phyloP scores from a whole-genome alignment of 2,329 filamentous ascomycete genomes.

The Hypoxylon sp. region DNA sequence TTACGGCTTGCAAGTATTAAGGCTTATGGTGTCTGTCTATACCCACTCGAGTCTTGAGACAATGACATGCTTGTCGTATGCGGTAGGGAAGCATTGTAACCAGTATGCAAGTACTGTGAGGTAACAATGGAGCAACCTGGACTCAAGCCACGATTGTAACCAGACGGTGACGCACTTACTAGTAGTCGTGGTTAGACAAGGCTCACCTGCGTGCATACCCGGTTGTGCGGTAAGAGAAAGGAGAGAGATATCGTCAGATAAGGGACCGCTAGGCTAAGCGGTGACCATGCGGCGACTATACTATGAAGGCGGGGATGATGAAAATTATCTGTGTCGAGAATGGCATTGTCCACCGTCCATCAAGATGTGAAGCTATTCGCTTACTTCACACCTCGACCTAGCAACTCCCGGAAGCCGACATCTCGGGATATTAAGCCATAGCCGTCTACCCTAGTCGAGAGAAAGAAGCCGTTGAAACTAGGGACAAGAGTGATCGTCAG shows the following conservation, averaged over 20 bases:
- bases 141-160: slow-evolving; percentile 43
- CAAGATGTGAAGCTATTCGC: slow-evolving; percentile 19
- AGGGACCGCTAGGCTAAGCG: slow-evolving; percentile 15
- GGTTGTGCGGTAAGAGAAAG: slow-evolving; percentile 24
- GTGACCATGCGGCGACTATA: slow-evolving; percentile 17
- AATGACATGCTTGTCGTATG: slow-evolving; percentile 25
- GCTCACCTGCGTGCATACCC: slow-evolving; percentile 29
- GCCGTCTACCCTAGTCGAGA: slow-evolving; percentile 21
- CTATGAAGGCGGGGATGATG: slow-evolving; percentile 9
- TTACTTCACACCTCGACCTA: slow-evolving; percentile 20
- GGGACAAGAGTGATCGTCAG: slow-evolving; percentile 30
- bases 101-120: slow-evolving; percentile 27
- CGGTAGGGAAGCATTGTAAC: slow-evolving; percentile 18
- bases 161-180: slow-evolving; percentile 30
- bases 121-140: slow-evolving; percentile 42
- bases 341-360: slow-evolving; percentile 13
- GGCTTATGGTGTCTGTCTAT: slow-evolving; percentile 28
- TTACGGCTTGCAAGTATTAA: slow-evolving; percentile 15
- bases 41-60: slow-evolving; percentile 20
- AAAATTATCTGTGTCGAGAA: slow-evolving; percentile 8
- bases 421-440: slow-evolving; percentile 28
- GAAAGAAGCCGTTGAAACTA: slow-evolving; percentile 32
- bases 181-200: slow-evolving; percentile 29
- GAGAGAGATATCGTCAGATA: slow-evolving; percentile 22
- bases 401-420: slow-evolving; percentile 20